Base-by-base conservation (phyloP, 768 basidiomycete species). In the Mycena epipterygia region DNA sequence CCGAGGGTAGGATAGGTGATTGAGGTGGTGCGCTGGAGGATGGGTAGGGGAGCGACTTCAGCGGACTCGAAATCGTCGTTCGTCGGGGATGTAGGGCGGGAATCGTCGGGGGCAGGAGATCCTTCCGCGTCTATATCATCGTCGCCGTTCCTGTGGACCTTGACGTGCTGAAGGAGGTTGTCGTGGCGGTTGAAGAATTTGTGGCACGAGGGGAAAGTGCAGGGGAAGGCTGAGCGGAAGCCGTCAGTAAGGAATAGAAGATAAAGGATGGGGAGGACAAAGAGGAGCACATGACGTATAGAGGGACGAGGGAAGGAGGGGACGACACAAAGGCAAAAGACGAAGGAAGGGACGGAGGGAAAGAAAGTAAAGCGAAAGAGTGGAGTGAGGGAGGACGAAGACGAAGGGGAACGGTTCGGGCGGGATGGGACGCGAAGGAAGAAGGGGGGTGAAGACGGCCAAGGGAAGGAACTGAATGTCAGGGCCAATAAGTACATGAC, bases 181-280 rank as follows among this genome's bases (percentile, higher is more conserved):
- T 95, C 93, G 73, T 91, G 91, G 70, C 93, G 86, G 68, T 92
- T 93, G 78, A 95, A 95, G 73, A 84, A 85, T 77, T 93, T 93
- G 77, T 88, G 88, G 81, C 93, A 95, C 33, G 83, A 77, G 5
- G 89, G 85, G 75, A 87, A 87, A 30, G 90, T 87, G 80, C 93
- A 95, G 74, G 89, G 86, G 82, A 91, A 93, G 12, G 93, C 93
- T 95, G 76, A 44, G 49, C 61, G 30, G 30, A 49, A 8, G 30
- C 23, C 5, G 61, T 27, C 8, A 37, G 23, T 19, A n/a, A n/a
- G n/a, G n/a, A n/a, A n/a, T n/a, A n/a, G n/a, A n/a, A n/a, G n/a
- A n/a, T n/a, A n/a, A n/a, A n/a, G n/a, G n/a, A n/a, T n/a, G n/a
- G n/a, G 17, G n/a, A 37, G 12, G 23, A 17, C 42, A 23, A 61